A percentile compares a stretch with the other conserved stretches of the same genome.
Evolutionary conservation across 305 asterid genomes (phyloP).

Genomic region (Solanum hybrid): DNA sequence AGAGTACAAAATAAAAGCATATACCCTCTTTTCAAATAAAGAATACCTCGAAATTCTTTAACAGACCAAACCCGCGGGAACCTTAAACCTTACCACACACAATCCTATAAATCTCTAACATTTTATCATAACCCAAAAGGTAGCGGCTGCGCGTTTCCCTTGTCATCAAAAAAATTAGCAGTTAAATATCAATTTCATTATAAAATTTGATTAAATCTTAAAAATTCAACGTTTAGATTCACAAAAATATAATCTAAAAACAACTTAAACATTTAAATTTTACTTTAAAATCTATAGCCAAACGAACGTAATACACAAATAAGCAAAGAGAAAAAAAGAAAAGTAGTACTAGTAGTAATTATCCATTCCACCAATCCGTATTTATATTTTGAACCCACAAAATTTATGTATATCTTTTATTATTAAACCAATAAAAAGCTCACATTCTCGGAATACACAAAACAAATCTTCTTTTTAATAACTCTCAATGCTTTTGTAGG

Average conservation of each 20-base stretch:
- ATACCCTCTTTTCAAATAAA: not conserved
- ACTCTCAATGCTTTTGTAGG: constrained; percentile 18
- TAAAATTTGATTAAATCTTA: not conserved
- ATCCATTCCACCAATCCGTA: not conserved
- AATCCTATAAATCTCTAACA: not conserved
- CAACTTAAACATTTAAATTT: too few relatives aligned
- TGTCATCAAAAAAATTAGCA: not conserved
- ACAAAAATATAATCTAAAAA: not conserved
- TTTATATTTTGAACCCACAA: not conserved
- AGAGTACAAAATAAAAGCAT: not conserved
- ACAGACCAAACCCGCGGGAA: constrained; percentile 7
- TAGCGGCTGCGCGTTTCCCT: too few relatives aligned
- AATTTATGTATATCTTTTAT: too few relatives aligned
- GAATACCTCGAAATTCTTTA: not conserved
- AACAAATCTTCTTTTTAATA: not conserved
- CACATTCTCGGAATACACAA: constrained; percentile 17
- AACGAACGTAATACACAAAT: not conserved
- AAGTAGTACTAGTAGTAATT: not conserved
- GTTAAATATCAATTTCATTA: not conserved
- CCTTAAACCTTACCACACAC: not conserved
- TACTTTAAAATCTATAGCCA: not conserved
- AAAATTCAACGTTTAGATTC: too few relatives aligned
- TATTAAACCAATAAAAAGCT: not conserved
- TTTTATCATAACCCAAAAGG: not conserved
- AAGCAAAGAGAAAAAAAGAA: not conserved